Conservation (phyloP, 83 land plant genomes). For the Picea engelmannii region DNA sequence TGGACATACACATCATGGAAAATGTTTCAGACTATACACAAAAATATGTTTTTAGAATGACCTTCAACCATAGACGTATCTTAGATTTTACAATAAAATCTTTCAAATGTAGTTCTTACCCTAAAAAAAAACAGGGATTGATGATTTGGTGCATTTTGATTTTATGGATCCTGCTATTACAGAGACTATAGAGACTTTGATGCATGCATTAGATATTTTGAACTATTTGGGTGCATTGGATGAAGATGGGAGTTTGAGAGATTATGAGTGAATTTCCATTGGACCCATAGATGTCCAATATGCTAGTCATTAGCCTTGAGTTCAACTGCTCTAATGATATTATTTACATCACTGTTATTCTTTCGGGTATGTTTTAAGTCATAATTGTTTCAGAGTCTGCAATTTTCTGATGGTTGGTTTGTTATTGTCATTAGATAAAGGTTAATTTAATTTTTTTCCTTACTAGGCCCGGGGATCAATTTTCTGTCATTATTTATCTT, state of each 20-base stretch:
- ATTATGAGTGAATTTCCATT: no score
- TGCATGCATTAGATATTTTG: neutral
- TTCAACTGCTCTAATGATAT: conserved; percentile 14
- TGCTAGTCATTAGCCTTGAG: conserved; percentile 58
- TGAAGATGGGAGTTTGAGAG: no score
- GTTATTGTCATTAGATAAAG: no score
- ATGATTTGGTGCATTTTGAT: neutral
- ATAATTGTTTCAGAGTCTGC: no score
- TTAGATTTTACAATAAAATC: conserved; percentile 3
- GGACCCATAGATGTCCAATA: conserved; percentile 38
- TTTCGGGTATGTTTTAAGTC: neutral
- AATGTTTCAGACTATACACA: conserved; percentile 34
- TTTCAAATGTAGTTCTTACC: conserved; percentile 13
- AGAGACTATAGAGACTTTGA: neutral
- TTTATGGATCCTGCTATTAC: no score
- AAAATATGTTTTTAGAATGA: no score
- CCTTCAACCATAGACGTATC: neutral
- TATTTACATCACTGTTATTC: conserved; percentile 46
- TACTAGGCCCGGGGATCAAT: neutral
- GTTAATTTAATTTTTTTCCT: no score
- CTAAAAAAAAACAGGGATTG: conserved; percentile 3
- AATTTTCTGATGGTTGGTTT: no score
- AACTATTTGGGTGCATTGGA: no score
- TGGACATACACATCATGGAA: conserved; percentile 53
- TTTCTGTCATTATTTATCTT: neutral